Percentiles rank a stretch among this genome's conserved stretches.
Evolutionary conservation across 2,329 filamentous ascomycete species (phyloP).

Genomic region (Capronia americana): DNA sequence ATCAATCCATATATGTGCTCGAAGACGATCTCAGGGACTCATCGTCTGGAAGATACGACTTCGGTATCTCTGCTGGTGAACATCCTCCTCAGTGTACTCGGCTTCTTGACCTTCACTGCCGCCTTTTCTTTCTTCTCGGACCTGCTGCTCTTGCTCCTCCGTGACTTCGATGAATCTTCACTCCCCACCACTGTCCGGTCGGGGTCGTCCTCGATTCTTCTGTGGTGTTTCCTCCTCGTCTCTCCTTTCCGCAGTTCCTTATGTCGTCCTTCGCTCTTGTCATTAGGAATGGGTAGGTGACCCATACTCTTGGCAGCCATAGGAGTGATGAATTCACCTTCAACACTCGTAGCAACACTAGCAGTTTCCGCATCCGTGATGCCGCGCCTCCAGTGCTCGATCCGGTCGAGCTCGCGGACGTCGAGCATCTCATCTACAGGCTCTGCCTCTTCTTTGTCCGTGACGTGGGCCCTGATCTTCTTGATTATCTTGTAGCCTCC

Average conservation of each 20-base stretch:
- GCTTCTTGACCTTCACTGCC: constrained; percentile 45
- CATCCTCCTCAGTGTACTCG: constrained; percentile 44
- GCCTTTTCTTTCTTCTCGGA: constrained; percentile 34
- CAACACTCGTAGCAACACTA: constrained; percentile 62
- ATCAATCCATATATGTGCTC: not conserved
- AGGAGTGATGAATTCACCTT: constrained; percentile 70
- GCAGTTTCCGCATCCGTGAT: constrained; percentile 61
- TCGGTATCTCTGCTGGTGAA: constrained; percentile 34
- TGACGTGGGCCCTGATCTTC: constrained; percentile 63
- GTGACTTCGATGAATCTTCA: constrained; percentile 28
- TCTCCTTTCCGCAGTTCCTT: constrained; percentile 44
- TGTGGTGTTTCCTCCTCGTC: constrained; percentile 33
- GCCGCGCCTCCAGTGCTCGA: constrained; percentile 69
- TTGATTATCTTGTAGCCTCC: constrained; percentile 98
- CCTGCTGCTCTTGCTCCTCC: constrained; percentile 28
- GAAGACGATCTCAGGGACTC: not conserved
- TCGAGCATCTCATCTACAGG: constrained; percentile 64
- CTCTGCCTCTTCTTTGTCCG: constrained; percentile 42
- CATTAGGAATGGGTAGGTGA: constrained; percentile 42
- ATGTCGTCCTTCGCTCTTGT: constrained; percentile 36
- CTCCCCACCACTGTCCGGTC: constrained; percentile 32
- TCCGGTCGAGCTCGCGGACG: constrained; percentile 55
- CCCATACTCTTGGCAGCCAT: constrained; percentile 59
- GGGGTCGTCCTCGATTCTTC: constrained; percentile 31
- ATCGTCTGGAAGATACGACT: constrained; percentile 20